Evolutionary conservation across 805 yeast genomes (phyloP), one percentile per base, ranked within the genome.

Genomic region (Hanseniaspora mollemarum): DNA sequence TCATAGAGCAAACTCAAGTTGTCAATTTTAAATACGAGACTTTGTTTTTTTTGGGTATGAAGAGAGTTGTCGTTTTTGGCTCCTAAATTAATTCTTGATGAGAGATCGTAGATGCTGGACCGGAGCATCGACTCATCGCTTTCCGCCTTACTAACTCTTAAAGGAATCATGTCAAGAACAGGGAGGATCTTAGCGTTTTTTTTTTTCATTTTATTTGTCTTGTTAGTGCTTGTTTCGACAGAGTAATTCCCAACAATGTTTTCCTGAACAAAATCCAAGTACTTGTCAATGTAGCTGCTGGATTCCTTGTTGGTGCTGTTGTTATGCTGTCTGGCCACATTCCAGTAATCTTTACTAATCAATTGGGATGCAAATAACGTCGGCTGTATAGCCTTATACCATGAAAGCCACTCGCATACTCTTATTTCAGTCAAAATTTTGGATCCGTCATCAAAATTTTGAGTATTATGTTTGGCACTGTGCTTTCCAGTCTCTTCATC

Each of bases 201-300:
- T 18, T 48, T 48, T 12, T 31, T 32, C 35, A 46, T 13, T 32
- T 46, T 46, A 13, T 39, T 46, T 1, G 36, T 16, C 24, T 38
- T 46, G 33, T 37, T 46, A 8, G 18, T 5, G n/a, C 25, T 31
- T 5, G 25, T 10, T 41, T 46, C 51, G 3, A 46, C 21, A 24
- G 24, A 19, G 16, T 31, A 46, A 9, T 46, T 19, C 2, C 35
- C 35, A 19, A 41, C n/a, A 9, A 48, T 31, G n/a, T 28, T 40
- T n/a, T 41, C 37, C 7, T 48, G 36, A 16, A 41, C 42, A 41
- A 25, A 40, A n/a, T 39, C 39, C 22, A 48, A 15, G n/a, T 48
- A 48, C 6, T 33, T 39, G 22, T 48, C 52, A 10, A 48, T 7
- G 16, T 25, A 31, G 9, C n/a, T n/a, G n/a, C n/a, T n/a, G n/a